Conservation (phyloP, 306 rosid genomes). For the Cicer judaicum region DNA sequence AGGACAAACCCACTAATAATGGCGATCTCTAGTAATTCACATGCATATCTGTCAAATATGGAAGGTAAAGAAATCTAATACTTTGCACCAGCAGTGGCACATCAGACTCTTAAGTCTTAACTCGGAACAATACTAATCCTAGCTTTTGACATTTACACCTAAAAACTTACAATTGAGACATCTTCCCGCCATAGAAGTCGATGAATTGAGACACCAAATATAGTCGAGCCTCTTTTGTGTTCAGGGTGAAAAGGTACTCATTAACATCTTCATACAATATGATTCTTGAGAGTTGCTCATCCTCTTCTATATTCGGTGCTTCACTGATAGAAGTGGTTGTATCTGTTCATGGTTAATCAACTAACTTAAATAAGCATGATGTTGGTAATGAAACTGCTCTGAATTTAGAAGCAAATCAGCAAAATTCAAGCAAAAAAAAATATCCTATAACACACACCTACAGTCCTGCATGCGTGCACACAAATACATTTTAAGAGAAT, state of each 20-base stretch:
- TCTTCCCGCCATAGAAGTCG: slow-evolving; percentile 86
- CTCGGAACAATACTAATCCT: slow-evolving; percentile 1
- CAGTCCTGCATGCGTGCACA: background rate
- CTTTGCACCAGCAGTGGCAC: slow-evolving; percentile 1
- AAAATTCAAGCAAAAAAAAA: slow-evolving; percentile 27
- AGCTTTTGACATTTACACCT: slow-evolving; percentile 31
- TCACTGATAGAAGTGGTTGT: slow-evolving; percentile 46
- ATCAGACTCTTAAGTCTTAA: slow-evolving; percentile 29
- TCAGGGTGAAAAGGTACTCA: slow-evolving; percentile 81
- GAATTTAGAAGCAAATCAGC: slow-evolving; percentile 16
- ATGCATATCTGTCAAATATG: slow-evolving; percentile 20
- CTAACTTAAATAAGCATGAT: slow-evolving; percentile 18
- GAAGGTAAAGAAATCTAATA: slow-evolving; percentile 26
- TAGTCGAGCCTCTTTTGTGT: slow-evolving; percentile 75
- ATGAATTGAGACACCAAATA: slow-evolving; percentile 73
- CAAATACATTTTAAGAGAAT: background rate
- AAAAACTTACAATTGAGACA: slow-evolving; percentile 72
- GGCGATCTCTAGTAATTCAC: slow-evolving; percentile 16
- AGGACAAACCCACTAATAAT: slow-evolving; percentile 17
- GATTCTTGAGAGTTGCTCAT: slow-evolving; percentile 73
- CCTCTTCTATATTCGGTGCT: slow-evolving; percentile 60
- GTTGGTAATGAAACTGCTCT: slow-evolving; percentile 26
- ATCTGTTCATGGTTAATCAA: slow-evolving; percentile 57
- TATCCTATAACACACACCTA: background rate
- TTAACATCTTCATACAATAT: slow-evolving; percentile 84